Evolutionary conservation across 495 filamentous ascomycete species (phyloP), one percentile per base, ranked within the genome.

Genomic region (Neurospora tetraspora): DNA sequence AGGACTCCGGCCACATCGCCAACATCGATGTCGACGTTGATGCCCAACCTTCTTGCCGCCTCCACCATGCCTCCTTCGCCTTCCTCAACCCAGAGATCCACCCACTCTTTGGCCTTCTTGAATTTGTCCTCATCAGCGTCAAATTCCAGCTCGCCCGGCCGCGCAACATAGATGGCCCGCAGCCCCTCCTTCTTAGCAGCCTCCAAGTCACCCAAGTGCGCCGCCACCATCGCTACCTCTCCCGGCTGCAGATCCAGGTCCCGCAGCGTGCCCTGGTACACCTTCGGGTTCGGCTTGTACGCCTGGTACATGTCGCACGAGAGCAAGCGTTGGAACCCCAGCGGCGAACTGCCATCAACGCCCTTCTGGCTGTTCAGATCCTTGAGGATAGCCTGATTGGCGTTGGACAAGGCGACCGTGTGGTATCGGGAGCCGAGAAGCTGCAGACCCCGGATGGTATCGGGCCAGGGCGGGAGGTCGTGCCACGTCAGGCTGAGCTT

Each of bases 221-320:
- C 88, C 16, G 93, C 92, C n/a, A 94, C 92, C 88, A 95, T 86
- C 0, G 87, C 91, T 70, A 92, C 91, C 74, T 94, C 85, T 20
- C 73, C 74, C 1, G 88, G 86, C 73, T 87, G 77, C 59, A 90
- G 70, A 1, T 86, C 89, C 61, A 94, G 80, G 59, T 82, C 80
- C 59, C 82, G 76, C 16, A 86, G 91, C 3, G 91, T 92, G 0
- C 92, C 92, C 0, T 83, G 80, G 78, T 94, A 94, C 7, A 91
- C 89, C 47, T 80, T 82, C 18, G 89, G 86, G 73, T 88, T 86
- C 8, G 93, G 93, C 79, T 96, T 96, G 78, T 95, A 95, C 8
- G 89, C 89, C n/a, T 84, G 82, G 76, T 93, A 95, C 73, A 91
- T 84, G 80, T 91, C 92, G 2, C 89, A 86, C 23, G 88, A 91